Percentiles rank a stretch among this genome's conserved stretches.
These are phyloP conservation scores for Acacia pycnantha DNA, from an alignment of 331 rosid species.

Conservation along the genomic window DNA sequence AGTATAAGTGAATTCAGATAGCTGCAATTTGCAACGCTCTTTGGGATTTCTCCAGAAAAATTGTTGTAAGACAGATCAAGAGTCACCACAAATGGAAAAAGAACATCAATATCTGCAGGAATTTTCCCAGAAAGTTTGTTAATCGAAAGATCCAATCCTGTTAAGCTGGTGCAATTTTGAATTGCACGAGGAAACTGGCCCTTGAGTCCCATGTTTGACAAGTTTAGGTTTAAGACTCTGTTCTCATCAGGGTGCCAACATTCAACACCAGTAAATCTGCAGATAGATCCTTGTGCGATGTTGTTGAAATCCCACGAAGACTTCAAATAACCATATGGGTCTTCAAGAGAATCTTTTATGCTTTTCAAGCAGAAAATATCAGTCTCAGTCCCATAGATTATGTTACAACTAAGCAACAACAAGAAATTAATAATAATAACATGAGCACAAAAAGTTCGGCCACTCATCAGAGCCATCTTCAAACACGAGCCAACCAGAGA, in stretches of 20 bases:
- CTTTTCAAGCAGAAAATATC: conserved; percentile 65
- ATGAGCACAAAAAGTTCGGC: conserved; percentile 25
- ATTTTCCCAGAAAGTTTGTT: conserved; percentile 56
- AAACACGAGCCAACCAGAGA: not conserved
- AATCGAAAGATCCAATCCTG: conserved; percentile 71
- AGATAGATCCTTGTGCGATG: conserved; percentile 60
- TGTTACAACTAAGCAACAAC: conserved; percentile 48
- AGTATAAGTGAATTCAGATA: conserved; percentile 69
- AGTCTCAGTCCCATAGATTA: conserved; percentile 39
- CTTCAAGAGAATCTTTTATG: conserved; percentile 43
- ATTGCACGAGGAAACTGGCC: conserved; percentile 61
- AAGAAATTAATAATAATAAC: conserved; percentile 31
- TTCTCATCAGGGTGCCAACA: conserved; percentile 94
- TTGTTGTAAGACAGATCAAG: conserved; percentile 80
- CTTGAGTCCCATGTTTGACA: conserved; percentile 68
- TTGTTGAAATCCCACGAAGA: conserved; percentile 75
- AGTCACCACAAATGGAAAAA: not conserved
- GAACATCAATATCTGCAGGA: conserved; percentile 36
- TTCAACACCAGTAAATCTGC: conserved; percentile 73
- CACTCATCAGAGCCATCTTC: conserved; percentile 36
- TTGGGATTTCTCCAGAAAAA: conserved; percentile 67
- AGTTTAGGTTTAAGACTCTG: conserved; percentile 59
- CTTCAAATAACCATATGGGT: conserved; percentile 47
- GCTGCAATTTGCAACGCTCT: conserved; percentile 34
- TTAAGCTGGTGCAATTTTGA: conserved; percentile 60